Conservation (phyloP, 305 asterid genomes). For the Petunia hybrid region DNA sequence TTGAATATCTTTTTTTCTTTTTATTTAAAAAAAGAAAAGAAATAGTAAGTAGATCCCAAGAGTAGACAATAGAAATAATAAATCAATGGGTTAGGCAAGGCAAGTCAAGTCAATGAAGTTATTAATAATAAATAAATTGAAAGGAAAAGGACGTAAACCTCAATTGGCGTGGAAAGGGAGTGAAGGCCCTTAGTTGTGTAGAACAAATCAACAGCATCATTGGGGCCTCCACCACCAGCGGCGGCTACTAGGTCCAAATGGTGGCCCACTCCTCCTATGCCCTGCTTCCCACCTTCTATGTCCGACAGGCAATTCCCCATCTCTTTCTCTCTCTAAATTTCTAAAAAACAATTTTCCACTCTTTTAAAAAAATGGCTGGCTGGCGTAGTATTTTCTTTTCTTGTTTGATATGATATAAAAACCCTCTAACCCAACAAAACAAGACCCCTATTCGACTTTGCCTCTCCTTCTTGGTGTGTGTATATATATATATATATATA, state of each 20-base stretch:
- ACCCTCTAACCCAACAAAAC: no score
- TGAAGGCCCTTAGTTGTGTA: slow-evolving; percentile 58
- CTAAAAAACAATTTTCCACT: not conserved
- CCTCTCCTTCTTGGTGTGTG: no score
- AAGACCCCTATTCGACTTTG: no score
- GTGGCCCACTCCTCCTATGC: slow-evolving; percentile 51
- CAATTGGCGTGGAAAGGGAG: slow-evolving; percentile 58
- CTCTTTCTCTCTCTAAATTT: not conserved
- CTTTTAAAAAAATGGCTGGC: not conserved
- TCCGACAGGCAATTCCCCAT: slow-evolving; percentile 76
- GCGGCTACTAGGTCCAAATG: slow-evolving; percentile 38
- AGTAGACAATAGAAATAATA: not conserved
- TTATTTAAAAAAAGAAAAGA: no score
- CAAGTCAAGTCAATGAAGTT: not conserved
- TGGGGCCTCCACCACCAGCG: slow-evolving; percentile 41
- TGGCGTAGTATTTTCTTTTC: not conserved
- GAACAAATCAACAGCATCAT: slow-evolving; percentile 77
- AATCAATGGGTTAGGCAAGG: no score
- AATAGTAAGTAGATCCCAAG: not conserved
- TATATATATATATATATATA: no score
- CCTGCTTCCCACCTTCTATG: slow-evolving; percentile 82
- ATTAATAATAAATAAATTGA: not conserved
- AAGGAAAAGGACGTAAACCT: slow-evolving; percentile 47
- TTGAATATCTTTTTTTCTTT: not conserved
- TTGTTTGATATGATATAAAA: no score